Evolutionary conservation across 2,329 filamentous ascomycete genomes (phyloP).

Genomic region (Talaromyces verruculosus): DNA sequence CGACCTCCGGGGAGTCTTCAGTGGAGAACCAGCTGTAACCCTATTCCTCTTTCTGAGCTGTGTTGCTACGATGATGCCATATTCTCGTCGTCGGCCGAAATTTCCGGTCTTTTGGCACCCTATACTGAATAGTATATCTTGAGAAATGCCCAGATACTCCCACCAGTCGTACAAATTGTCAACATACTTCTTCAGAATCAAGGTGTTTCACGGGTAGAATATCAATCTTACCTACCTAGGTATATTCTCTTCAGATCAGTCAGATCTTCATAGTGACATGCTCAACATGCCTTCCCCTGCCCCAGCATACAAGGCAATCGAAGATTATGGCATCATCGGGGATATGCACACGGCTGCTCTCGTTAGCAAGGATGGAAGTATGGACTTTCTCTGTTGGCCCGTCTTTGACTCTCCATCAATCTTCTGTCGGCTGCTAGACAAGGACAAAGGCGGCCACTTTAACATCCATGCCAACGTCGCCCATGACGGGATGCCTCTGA

Average conservation of each 20-base stretch:
- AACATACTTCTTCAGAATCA: neutral
- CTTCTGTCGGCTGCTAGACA: conserved; percentile 72
- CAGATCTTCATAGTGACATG: neutral
- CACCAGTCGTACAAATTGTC: neutral
- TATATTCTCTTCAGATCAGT: neutral
- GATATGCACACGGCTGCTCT: conserved; percentile 78
- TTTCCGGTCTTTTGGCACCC: neutral
- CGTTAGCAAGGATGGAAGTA: conserved; percentile 70
- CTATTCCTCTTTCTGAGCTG: neutral
- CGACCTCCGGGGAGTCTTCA: neutral
- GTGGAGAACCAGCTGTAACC: conserved; percentile 6
- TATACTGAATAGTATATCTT: neutral
- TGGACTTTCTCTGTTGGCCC: conserved; percentile 81
- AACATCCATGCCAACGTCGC: conserved; percentile 57
- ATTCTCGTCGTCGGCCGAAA: conserved; percentile 19
- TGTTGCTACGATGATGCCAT: conserved; percentile 23
- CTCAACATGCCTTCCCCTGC: conserved; percentile 12
- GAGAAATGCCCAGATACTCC: neutral
- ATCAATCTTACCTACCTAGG: neutral
- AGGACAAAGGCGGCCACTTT: conserved; percentile 72
- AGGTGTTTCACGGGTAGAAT: neutral
- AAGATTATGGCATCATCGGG: conserved; percentile 77
- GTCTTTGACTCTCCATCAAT: conserved; percentile 76
- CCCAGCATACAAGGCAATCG: conserved; percentile 51
- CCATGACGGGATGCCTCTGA: conserved; percentile 52